These are phyloP conservation scores for Schoenoplectus triqueter DNA, from an alignment of 202 grass and related monocot species.

Conservation along the genomic window DNA sequence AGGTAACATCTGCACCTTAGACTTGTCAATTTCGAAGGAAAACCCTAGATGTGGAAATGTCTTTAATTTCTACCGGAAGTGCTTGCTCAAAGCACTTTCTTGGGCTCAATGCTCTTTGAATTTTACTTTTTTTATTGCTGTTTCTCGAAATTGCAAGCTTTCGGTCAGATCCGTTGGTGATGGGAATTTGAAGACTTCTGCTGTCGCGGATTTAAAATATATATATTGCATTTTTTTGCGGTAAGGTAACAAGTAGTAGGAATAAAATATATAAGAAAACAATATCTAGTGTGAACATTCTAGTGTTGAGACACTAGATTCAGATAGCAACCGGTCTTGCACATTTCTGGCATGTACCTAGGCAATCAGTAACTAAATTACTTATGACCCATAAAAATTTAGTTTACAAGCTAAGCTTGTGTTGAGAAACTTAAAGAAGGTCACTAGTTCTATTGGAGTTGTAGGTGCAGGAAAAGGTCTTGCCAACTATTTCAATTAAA, in stretches of 20 bases:
- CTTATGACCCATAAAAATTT: no score
- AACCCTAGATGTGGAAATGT: constrained; percentile 20
- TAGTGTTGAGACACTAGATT: no score
- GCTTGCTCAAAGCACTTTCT: not conserved
- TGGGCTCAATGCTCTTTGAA: not conserved
- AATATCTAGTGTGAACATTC: no score
- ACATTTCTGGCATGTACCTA: no score
- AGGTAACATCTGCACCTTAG: not conserved
- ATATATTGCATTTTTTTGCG: no score
- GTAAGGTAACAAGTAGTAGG: no score
- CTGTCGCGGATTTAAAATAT: not conserved
- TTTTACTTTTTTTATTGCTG: no score
- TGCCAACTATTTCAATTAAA: no score
- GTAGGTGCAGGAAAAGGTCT: not conserved
- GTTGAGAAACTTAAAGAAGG: not conserved
- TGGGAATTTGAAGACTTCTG: constrained; percentile 8
- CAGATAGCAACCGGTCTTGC: no score
- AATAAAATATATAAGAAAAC: no score
- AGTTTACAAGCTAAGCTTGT: not conserved
- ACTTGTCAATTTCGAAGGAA: not conserved
- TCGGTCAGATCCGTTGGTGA: not conserved
- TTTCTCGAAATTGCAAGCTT: not conserved
- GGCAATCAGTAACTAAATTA: no score
- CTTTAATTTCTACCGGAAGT: not conserved
- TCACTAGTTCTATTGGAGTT: not conserved